phyloP scores from a whole-genome alignment of 768 basidiomycete genomes.

The Boletus barrowsii region DNA sequence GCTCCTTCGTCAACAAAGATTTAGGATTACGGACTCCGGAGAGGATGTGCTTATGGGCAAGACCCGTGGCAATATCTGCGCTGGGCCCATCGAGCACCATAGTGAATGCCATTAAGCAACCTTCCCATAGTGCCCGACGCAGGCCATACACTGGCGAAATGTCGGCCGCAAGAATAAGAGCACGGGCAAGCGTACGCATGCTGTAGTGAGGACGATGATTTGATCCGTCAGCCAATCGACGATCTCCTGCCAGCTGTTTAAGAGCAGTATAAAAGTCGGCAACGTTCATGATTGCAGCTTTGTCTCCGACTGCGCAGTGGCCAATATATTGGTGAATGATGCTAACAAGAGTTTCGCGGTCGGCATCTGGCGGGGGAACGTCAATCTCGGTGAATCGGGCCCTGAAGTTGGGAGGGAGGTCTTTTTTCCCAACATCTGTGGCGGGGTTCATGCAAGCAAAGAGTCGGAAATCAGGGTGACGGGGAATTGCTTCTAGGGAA shows the following conservation, averaged over 20 bases:
- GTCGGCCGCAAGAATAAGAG: slow-evolving; percentile 86
- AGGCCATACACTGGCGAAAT: slow-evolving; percentile 74
- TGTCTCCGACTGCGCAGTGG: slow-evolving; percentile 76
- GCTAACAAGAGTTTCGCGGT: slow-evolving; percentile 82
- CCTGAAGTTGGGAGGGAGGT: slow-evolving; percentile 87
- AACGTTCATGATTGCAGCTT: slow-evolving; percentile 82
- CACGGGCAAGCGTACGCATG: slow-evolving; percentile 92
- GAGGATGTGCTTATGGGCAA: slow-evolving; percentile 79
- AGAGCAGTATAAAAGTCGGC: slow-evolving; percentile 87
- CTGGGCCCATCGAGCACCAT: slow-evolving; percentile 85
- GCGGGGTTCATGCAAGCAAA: slow-evolving; percentile 99
- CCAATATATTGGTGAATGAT: slow-evolving; percentile 92
- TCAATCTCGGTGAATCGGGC: slow-evolving; percentile 94
- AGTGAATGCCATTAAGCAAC: slow-evolving; percentile 96
- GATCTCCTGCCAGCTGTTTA: slow-evolving; percentile 67
- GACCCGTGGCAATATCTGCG: slow-evolving; percentile 55
- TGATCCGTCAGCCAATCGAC: slow-evolving; percentile 87
- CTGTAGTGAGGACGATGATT: slow-evolving; percentile 94
- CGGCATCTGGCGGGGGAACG: slow-evolving; percentile 90
- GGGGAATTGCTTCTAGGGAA: slow-evolving; percentile 80
- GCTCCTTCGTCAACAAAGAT: slow-evolving; percentile 71
- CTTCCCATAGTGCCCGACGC: slow-evolving; percentile 90
- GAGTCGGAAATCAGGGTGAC: slow-evolving; percentile 92
- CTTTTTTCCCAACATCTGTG: slow-evolving; percentile 97
- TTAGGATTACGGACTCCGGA: slow-evolving; percentile 74